phyloP scores from a whole-genome alignment of 352 stramenopile species.

The Aphanomyces euteiches region DNA sequence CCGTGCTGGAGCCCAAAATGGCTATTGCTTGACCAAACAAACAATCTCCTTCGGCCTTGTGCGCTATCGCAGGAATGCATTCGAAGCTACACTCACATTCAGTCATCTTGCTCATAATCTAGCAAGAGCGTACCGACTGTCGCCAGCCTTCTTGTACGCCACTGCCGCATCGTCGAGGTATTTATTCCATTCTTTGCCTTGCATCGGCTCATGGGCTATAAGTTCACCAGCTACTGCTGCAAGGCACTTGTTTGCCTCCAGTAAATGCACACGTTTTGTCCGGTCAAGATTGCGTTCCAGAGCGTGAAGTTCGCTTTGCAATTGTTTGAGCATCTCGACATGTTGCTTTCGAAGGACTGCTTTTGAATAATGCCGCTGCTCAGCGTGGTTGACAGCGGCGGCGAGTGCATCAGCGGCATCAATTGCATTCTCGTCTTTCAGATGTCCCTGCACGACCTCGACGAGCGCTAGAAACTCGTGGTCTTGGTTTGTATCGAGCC shows the following conservation, averaged over 20 bases:
- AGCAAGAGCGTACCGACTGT: constrained; percentile 22
- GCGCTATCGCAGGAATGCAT: background rate
- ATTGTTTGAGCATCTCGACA: background rate
- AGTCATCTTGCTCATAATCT: background rate
- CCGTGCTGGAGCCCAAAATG: background rate
- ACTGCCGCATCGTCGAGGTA: constrained; percentile 10
- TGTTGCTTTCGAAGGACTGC: constrained; percentile 20
- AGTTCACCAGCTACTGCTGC: background rate
- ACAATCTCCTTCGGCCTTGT: constrained; percentile 3
- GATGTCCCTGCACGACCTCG: background rate
- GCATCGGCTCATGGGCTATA: background rate
- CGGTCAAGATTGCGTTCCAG: constrained; percentile 1
- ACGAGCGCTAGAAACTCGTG: constrained; percentile 3
- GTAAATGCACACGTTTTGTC: background rate
- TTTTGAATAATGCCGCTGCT: constrained; percentile 17
- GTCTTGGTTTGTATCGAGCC: constrained; percentile 9
- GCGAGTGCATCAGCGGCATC: background rate
- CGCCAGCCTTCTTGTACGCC: constrained; percentile 31
- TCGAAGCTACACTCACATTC: constrained; percentile 9
- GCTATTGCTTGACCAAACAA: background rate
- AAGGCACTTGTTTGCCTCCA: constrained; percentile 5
- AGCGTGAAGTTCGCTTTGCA: constrained; percentile 4
- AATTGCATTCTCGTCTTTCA: background rate
- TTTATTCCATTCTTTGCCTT: background rate
- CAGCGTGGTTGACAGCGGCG: constrained; percentile 7